Evolutionary conservation across 345 rosid genomes (phyloP).

Genomic region (Citrus glauca): DNA sequence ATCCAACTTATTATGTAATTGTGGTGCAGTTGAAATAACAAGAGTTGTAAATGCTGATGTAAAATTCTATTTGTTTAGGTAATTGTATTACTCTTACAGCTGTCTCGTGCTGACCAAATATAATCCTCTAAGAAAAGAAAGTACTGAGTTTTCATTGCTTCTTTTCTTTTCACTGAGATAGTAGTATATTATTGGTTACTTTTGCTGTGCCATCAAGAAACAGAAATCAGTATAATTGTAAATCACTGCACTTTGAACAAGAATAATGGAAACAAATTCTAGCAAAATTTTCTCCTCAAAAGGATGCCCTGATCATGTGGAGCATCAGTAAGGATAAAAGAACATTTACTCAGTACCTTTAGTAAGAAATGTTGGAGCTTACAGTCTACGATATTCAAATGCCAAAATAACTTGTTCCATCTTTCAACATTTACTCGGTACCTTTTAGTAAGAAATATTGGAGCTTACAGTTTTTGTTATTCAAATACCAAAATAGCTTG

Average conservation of each 20-base stretch:
- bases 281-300: neutral
- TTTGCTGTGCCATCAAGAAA: neutral
- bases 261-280: neutral
- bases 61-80: neutral
- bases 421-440: too few species aligned
- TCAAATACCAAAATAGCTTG: neutral
- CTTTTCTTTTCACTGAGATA: neutral
- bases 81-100: neutral
- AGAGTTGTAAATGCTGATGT: slow-evolving; percentile 20
- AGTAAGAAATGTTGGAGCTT: neutral
- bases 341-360: neutral
- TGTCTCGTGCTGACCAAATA: neutral
- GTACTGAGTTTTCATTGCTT: neutral
- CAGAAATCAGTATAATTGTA: neutral
- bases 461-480: neutral
- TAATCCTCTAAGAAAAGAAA: neutral
- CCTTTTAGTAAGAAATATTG: neutral
- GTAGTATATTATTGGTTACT: neutral
- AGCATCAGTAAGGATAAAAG: neutral
- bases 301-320: neutral
- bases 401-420: neutral
- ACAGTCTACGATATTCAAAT: neutral
- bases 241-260: neutral
- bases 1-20: slow-evolving; percentile 7
- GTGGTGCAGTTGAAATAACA: neutral